Base-by-base conservation (phyloP, 2,329 filamentous ascomycete genomes). In the Calycina marina region DNA sequence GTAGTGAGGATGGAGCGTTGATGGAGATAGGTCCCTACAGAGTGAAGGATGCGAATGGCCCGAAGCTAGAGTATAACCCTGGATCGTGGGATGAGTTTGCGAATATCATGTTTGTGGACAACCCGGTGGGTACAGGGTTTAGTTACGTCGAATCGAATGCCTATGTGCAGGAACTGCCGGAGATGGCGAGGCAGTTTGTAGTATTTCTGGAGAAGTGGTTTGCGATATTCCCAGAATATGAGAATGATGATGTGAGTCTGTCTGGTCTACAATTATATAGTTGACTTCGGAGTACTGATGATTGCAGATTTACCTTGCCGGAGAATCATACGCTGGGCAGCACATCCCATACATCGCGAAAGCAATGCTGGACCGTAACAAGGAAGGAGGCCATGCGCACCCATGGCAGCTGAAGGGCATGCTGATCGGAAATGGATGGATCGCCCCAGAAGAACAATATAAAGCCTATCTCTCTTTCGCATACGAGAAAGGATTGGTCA, bases 71-170 rank as follows among this genome's bases (percentile, higher is more conserved):
- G 36, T 75, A 83, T 54, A 94, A 94, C 55, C 78, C 92, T 34
- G 90, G 90, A n/a, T 86, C 85, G 1, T 98, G 92, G 92, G 80
- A 93, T 56, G 88, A 98, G 60, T 98, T 96, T 51, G 84, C 90
- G 42, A 98, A 98, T 31, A 58, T 98, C 31, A 71, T 98, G 37
- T 98, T 98, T 52, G 83, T 98, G 38, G 90, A 98, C 52, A 92
- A 96, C 52, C 90, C 90, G 0, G 86, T 96, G 20, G 92, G 90
- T 9, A 94, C 88, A 1, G 90, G 90, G 3, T 98, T 81, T 61
- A 98, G 90, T 58, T 96, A 90, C 52, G 86, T 86, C 51, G 79
- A 93, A 51, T 90, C 83, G 10, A 70, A 98, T 55, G 81, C 74
- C 48, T 96, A 82, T 51, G 55, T 94, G 12, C 73, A 77, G 44